Conservation (phyloP, 805 yeast species). For the Lipomyces lipofer region DNA sequence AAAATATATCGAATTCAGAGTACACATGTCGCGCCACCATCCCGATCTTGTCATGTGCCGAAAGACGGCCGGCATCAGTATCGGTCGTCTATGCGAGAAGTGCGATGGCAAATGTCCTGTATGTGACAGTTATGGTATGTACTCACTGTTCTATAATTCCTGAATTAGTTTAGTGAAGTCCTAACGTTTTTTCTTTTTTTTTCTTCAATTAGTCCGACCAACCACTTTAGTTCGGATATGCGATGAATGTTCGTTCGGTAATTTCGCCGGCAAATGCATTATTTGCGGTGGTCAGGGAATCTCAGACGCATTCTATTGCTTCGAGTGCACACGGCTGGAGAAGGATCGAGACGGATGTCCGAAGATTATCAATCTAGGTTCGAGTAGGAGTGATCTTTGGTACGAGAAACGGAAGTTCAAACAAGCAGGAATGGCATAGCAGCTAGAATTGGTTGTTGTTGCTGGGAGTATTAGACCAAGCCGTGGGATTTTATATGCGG, state of each 20-base stretch:
- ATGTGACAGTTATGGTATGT: constrained; percentile 71
- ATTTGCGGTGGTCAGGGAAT: constrained; percentile 68
- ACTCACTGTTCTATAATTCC: background rate
- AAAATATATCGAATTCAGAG: too few species aligned
- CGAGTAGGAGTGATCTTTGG: constrained; percentile 65
- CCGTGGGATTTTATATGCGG: too few species aligned
- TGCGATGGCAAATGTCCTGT: constrained; percentile 92
- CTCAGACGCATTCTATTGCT: constrained; percentile 76
- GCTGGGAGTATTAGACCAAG: too few species aligned
- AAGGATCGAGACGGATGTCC: constrained; percentile 94
- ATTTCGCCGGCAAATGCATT: constrained; percentile 64
- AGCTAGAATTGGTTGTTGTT: background rate
- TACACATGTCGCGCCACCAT: constrained; percentile 89
- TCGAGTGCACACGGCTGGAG: constrained; percentile 78
- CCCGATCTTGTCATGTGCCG: constrained; percentile 79
- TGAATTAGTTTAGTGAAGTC: too few species aligned
- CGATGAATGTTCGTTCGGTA: constrained; percentile 81
- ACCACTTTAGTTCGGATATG: constrained; percentile 68
- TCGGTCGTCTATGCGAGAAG: constrained; percentile 73
- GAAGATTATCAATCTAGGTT: constrained; percentile 73
- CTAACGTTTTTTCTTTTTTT: background rate
- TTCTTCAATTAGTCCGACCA: constrained; percentile 50
- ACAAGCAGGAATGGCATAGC: constrained; percentile 8
- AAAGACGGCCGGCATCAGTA: constrained; percentile 74
- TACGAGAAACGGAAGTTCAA: constrained; percentile 54